Evolutionary conservation across 495 filamentous ascomycete species (phyloP), one percentile per base, ranked within the genome.

Genomic region (Tetracladium marchalianum): DNA sequence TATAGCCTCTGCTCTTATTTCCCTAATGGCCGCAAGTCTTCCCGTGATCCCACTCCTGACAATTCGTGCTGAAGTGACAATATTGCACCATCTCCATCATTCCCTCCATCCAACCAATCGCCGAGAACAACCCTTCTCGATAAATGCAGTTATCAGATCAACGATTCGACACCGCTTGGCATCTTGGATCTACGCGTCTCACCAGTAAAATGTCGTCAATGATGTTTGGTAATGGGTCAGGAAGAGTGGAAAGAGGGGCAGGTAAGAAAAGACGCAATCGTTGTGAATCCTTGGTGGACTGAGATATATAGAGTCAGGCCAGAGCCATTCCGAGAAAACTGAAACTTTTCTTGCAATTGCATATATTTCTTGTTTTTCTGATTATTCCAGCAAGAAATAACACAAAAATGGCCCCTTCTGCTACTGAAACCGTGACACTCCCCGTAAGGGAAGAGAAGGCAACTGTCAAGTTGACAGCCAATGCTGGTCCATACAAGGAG

Each of bases 401-500:
- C 36, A 46, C 45, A 68, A 39, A n/a, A 18, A 80, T 80, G 77
- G 74, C 77, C 43, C 75, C 77, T 17, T 69, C 72, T 44, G 60
- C 72, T 50, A 71, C 66, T 17, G 68, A 74, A 37, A 71, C 66
- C 27, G 43, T 72, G 31, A 51, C 54, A 5, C 27, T 54, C 31
- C 47, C 54, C 3, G 43, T 18, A 37, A 41, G 44, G 11, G 33
- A 16, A 16, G 40, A 48, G 35, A 62, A 62, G 38, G 53, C 64
- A 52, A 63, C 57, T 37, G 54, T 52, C 44, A 67, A 60, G 52
- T 61, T 68, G 13, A 57, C 63, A 5, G 58, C 66, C 31, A 62
- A 66, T 50, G 56, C 59, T 17, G 65, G 68, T 15, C 62, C 66
- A 38, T 83, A 83, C 64, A 84, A 84, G 66, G 78, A 84, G 55